phyloP scores from a whole-genome alignment of 495 filamentous ascomycete species.

The Penicillium taxi region DNA sequence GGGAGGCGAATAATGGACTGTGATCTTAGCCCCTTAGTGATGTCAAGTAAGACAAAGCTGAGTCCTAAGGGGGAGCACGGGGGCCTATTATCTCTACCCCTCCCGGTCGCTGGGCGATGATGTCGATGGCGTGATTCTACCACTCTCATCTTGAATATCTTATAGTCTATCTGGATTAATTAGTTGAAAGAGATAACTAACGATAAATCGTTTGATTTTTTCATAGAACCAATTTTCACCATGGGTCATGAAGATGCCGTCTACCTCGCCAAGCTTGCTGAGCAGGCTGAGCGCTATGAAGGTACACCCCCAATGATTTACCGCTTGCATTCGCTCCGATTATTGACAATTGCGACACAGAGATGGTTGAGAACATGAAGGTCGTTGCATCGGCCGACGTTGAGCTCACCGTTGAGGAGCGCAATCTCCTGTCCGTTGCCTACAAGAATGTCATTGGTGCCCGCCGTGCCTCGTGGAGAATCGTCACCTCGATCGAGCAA shows the following conservation, averaged over 20 bases:
- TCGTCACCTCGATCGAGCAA: constrained; percentile 99
- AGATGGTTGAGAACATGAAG: constrained; percentile 99
- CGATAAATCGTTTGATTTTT: too few relatives aligned
- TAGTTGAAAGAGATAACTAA: too few relatives aligned
- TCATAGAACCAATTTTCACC: constrained; percentile 36
- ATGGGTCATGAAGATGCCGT: constrained; percentile 99
- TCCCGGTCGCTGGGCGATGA: constrained; percentile 23
- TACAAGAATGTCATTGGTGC: constrained; percentile 99
- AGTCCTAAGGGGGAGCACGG: constrained; percentile 1
- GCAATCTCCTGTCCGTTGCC: constrained; percentile 96
- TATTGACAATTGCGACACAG: constrained; percentile 40
- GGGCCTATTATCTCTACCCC: constrained; percentile 15
- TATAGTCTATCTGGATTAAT: too few relatives aligned
- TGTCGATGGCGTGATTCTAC: constrained; percentile 24
- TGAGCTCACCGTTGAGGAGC: constrained; percentile 97
- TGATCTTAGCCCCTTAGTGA: background rate
- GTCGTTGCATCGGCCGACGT: constrained; percentile 89
- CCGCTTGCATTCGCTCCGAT: background rate
- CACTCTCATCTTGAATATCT: constrained; percentile 6
- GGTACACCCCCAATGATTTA: constrained; percentile 52
- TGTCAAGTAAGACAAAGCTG: background rate
- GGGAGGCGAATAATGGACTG: background rate
- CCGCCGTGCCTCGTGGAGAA: constrained; percentile 98
- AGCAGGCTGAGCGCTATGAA: constrained; percentile 99
- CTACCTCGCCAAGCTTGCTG: constrained; percentile 98